Evolutionary conservation across 2,329 filamentous ascomycete genomes (phyloP), one percentile per base, ranked within the genome.

Genomic region (Colletotrichum neosansevieriae): DNA sequence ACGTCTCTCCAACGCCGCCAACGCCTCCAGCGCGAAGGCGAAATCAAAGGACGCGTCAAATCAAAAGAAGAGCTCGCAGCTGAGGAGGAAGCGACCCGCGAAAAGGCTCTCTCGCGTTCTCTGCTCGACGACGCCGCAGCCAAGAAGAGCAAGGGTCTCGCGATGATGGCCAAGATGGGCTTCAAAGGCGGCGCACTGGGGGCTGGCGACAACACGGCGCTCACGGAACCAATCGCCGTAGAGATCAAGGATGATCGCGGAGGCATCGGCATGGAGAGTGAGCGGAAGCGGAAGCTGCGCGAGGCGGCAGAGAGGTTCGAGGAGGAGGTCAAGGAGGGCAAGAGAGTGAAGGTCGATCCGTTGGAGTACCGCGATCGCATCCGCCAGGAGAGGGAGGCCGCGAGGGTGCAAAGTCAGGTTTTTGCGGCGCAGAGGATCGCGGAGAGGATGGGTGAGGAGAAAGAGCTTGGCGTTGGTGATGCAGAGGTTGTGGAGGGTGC

Each of bases 161-260:
- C 93, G 72, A 98, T 99, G 94, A 97, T 99, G 94, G 91, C 93
- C 21, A 95, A 93, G 79, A 93, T 99, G 85, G 96, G 96, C 1
- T 99, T 97, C 82, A 91, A 89, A 66, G 94, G 94, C 24, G 89
- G 88, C 40, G 86, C 89, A 0, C 83, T 98, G 3, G 96, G 96
- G 1, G 89, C 87, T 72, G 82, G 84, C n/a, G 80, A 70, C 76
- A n/a, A n/a, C 74, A 73, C 12, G 74, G 77, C 72, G 9, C 71
- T 77, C 29, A 73, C 88, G 3, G 93, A 97, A 77, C 96, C 96
- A 0, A 88, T 99, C 66, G 84, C 88, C 38, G 84, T 97, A 56
- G 85, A 86, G 66, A 80, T 97, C 75, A 97, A 96, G 77, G 92
- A 94, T 59, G 92, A 92, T 74, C 86, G 92, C 3, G 91, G 89